Conservation (phyloP, 148 eudicot genomes). For the Rhododendron henanense region DNA sequence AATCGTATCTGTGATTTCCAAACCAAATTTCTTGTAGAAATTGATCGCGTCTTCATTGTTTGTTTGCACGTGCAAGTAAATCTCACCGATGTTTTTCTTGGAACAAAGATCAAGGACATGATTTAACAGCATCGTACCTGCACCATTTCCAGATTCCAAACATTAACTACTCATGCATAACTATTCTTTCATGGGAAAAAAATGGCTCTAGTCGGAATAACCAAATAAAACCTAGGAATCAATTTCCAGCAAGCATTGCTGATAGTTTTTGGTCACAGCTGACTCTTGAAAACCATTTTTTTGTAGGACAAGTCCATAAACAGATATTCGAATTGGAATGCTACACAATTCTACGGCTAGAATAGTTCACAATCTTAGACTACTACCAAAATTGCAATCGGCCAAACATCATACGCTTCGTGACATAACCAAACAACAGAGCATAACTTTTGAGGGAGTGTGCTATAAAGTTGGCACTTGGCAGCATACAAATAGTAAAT, state of each 20-base stretch:
- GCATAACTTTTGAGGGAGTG: not conserved
- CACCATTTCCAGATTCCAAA: constrained; percentile 5
- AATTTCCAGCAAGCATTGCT: not conserved
- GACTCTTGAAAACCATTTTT: not conserved
- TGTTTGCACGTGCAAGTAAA: constrained; percentile 93
- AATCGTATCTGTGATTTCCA: constrained; percentile 86
- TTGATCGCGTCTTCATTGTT: constrained; percentile 89
- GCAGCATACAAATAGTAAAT: not conserved
- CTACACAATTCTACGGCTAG: not conserved
- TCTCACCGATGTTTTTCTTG: constrained; percentile 73
- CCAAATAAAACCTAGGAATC: not conserved
- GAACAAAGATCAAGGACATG: constrained; percentile 67
- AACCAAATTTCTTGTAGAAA: constrained; percentile 89
- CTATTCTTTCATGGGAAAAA: not conserved
- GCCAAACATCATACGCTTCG: not conserved
- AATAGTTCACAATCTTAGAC: not conserved
- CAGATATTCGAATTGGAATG: not conserved
- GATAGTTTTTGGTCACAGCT: not conserved
- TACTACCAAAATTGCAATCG: not conserved
- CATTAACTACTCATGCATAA: not conserved
- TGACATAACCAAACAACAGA: not conserved
- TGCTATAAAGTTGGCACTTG: not conserved
- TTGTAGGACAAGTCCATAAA: not conserved
- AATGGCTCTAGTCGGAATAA: not conserved
- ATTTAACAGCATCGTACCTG: constrained; percentile 80